Conservation (phyloP, 768 basidiomycete species). For the Xerocomus brunneocitrinus region DNA sequence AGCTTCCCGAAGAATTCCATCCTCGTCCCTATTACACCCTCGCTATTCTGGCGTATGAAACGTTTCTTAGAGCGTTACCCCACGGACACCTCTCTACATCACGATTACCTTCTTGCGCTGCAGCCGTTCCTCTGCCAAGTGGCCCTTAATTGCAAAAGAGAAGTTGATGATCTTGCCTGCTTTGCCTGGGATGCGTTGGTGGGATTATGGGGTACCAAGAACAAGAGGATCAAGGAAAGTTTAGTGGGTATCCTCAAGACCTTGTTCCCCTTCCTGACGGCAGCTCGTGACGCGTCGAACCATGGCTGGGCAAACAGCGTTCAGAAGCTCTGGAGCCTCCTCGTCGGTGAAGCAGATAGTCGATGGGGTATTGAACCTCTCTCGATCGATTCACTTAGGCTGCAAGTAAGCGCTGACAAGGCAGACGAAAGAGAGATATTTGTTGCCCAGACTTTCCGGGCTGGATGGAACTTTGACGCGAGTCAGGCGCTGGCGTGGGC, state of each 20-base stretch:
- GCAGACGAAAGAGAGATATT: constrained; percentile 42
- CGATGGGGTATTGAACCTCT: constrained; percentile 64
- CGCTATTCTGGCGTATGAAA: constrained; percentile 55
- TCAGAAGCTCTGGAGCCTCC: constrained; percentile 46
- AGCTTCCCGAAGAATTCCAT: constrained; percentile 31
- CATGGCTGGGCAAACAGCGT: constrained; percentile 47
- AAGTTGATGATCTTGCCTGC: constrained; percentile 57
- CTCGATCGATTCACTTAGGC: constrained; percentile 58
- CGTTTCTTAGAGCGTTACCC: constrained; percentile 65
- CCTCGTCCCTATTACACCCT: constrained; percentile 26
- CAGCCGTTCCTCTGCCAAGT: constrained; percentile 68
- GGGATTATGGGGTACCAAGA: constrained; percentile 75
- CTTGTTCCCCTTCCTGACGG: constrained; percentile 67
- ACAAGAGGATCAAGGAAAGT: constrained; percentile 70
- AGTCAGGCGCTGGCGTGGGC: constrained; percentile 76
- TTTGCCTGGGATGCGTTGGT: constrained; percentile 62
- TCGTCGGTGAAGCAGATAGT: constrained; percentile 60
- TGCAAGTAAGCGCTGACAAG: constrained; percentile 38
- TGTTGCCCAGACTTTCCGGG: constrained; percentile 58
- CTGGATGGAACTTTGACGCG: constrained; percentile 67
- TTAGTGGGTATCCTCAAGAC: constrained; percentile 68
- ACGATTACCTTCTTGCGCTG: constrained; percentile 66
- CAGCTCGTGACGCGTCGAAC: constrained; percentile 28
- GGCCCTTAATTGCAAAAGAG: constrained; percentile 66
- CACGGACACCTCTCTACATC: constrained; percentile 72